Conservation (phyloP, 2,329 filamentous ascomycete species). For the Alternaria solani region DNA sequence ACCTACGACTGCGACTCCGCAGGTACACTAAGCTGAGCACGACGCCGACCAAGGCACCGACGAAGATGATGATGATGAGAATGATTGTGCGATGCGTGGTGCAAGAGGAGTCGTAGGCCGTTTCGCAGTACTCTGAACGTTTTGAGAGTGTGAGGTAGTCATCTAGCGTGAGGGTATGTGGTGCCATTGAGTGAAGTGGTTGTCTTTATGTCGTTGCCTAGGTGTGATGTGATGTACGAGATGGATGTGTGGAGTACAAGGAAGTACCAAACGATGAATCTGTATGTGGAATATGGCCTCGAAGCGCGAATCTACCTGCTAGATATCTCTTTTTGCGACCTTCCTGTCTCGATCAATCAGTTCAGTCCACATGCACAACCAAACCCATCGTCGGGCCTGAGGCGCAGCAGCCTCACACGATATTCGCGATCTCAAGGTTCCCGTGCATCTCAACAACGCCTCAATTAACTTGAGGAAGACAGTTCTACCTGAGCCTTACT, state of each 20-base stretch:
- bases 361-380: background rate
- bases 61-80: conserved; percentile 28
- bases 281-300: background rate
- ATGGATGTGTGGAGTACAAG: background rate
- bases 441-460: conserved; percentile 9
- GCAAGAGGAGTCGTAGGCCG: conserved; percentile 22
- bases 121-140: conserved; percentile 22
- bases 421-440: background rate
- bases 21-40: conserved; percentile 24
- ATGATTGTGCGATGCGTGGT: conserved; percentile 31
- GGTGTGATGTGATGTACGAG: background rate
- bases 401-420: conserved; percentile 14
- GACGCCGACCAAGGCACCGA: conserved; percentile 23
- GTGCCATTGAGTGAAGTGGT: conserved; percentile 16
- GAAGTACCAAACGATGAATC: background rate
- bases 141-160: conserved; percentile 8
- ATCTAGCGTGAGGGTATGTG: background rate
- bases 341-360: background rate
- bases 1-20: conserved; percentile 4
- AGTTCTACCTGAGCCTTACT: background rate
- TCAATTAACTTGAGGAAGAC: conserved; percentile 6
- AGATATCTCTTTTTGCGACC: conserved; percentile 8
- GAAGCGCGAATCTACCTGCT: conserved; percentile 1
- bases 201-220: background rate
- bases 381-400: background rate